Base-by-base conservation (phyloP, 1,284 basidiomycete species). In the Ceratobasidium papillatum region DNA sequence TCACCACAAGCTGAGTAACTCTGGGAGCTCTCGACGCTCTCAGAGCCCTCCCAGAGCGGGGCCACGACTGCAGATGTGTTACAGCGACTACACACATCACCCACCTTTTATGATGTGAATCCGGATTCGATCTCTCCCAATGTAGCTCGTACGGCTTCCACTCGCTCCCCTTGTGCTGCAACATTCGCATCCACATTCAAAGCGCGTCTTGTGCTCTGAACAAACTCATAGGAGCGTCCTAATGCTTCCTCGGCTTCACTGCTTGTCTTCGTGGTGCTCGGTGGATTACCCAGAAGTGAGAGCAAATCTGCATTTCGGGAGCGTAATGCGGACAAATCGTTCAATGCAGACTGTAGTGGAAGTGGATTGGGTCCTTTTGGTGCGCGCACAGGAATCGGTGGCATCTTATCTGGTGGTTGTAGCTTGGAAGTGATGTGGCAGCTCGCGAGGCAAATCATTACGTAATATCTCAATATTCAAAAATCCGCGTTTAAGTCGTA, bases 341-440 rank as follows among this genome's bases (percentile, higher is more conserved):
- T 47, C 14, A 72, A 32, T 19, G 69, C 52, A 34, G 69, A 61
- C 51, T 72, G 43, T 17, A 72, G 58, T 19, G 69, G 56, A 7
- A 72, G 58, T 27, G 69, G 69, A n/a, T 51, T 72, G 11, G 32
- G 22, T 36, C 30, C 58, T 47, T 72, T 72, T 14, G 69, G 43
- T 51, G 58, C 22, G 45, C 58, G 56, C 30, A 51, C 43, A 34
- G 69, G 69, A 25, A 72, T 72, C 27, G 69, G 69, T 27, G 69
- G 38, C 69, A 72, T 72, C 45, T n/a, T 38, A 22, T 41, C 19
- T n/a, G 38, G 27, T 38, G 19, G 51, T 56, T 62, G 38, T 51
- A 41, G 30, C 32, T 43, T 14, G 22, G 25, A 25, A 47, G 36
- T 72, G 69, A 72, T 72, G 69, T 72, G 69, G 69, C 69, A 72